A percentile compares a stretch with the other conserved stretches of the same genome.
Evolutionary conservation across 345 rosid genomes (phyloP).

Genomic region (Carallia pectinifolia): DNA sequence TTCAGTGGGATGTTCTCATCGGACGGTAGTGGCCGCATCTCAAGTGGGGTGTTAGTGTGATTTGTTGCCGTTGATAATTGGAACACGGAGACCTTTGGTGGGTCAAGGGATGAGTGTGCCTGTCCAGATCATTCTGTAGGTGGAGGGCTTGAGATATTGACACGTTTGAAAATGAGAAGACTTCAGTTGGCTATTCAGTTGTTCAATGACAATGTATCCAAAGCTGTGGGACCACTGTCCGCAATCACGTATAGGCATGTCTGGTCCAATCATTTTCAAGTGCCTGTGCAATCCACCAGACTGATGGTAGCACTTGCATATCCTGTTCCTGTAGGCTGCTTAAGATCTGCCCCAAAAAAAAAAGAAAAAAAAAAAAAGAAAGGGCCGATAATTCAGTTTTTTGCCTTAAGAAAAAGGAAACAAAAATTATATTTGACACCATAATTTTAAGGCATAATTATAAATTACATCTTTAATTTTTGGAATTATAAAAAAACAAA

Average conservation of each 20-base stretch:
- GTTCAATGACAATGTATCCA: not conserved
- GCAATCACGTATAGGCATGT: not conserved
- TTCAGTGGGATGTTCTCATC: slow-evolving; percentile 5
- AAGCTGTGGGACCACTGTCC: slow-evolving; percentile 11
- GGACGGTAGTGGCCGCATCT: not conserved
- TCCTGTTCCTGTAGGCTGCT: too few species aligned
- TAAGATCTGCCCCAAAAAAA: too few species aligned
- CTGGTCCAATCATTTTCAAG: slow-evolving; percentile 15
- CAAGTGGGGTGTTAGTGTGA: not conserved
- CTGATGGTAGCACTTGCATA: too few species aligned
- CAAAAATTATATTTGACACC: too few species aligned
- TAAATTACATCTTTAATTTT: too few species aligned
- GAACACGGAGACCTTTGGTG: not conserved
- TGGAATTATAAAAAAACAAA: too few species aligned
- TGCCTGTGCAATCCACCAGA: slow-evolving; percentile 14
- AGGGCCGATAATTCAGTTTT: too few species aligned
- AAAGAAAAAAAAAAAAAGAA: too few species aligned
- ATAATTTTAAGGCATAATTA: too few species aligned
- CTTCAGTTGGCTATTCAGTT: not conserved
- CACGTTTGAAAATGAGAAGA: slow-evolving; percentile 9
- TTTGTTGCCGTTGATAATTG: not conserved
- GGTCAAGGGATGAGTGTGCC: not conserved
- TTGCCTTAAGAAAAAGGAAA: too few species aligned
- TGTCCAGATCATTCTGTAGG: not conserved
- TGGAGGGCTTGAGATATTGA: not conserved